These are phyloP conservation scores for Verticillium alfalfae DNA, from an alignment of 2,329 filamentous ascomycete genomes.

Conservation along the genomic window DNA sequence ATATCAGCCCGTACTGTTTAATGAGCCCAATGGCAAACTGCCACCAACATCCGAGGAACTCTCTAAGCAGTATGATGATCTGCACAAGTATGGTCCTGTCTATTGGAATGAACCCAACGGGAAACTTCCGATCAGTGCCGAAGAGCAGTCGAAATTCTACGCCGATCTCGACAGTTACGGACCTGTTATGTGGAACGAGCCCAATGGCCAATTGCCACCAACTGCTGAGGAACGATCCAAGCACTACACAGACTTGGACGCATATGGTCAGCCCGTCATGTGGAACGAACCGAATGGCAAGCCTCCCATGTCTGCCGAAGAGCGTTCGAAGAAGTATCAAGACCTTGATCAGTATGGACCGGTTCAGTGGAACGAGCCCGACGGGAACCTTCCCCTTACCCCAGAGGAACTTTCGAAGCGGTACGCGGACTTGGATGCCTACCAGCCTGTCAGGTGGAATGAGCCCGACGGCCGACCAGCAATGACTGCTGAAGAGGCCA, in stretches of 20 bases:
- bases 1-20: constrained; percentile 13
- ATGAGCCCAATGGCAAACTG: constrained; percentile 15
- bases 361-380: constrained; percentile 27
- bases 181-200: constrained; percentile 14
- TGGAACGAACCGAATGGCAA: constrained; percentile 28
- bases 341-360: constrained; percentile 21
- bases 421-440: constrained; percentile 34
- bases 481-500: constrained; percentile 9
- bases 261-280: constrained; percentile 27
- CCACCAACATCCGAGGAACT: constrained; percentile 22
- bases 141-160: constrained; percentile 30
- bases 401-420: constrained; percentile 27
- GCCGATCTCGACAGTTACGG: constrained; percentile 34
- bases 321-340: constrained; percentile 27
- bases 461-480: constrained; percentile 15
- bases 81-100: constrained; percentile 27
- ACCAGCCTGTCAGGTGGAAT: constrained; percentile 19
- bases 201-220: constrained; percentile 13
- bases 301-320: constrained; percentile 19
- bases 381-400: constrained; percentile 19
- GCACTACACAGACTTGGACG: constrained; percentile 31
- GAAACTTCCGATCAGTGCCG: constrained; percentile 18
- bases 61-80: constrained; percentile 29
- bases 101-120: constrained; percentile 27
- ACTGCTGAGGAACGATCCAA: constrained; percentile 17